Percentiles rank a stretch among this genome's conserved stretches.
phyloP scores from a whole-genome alignment of 306 rosid species.

The Abrus precatorius region DNA sequence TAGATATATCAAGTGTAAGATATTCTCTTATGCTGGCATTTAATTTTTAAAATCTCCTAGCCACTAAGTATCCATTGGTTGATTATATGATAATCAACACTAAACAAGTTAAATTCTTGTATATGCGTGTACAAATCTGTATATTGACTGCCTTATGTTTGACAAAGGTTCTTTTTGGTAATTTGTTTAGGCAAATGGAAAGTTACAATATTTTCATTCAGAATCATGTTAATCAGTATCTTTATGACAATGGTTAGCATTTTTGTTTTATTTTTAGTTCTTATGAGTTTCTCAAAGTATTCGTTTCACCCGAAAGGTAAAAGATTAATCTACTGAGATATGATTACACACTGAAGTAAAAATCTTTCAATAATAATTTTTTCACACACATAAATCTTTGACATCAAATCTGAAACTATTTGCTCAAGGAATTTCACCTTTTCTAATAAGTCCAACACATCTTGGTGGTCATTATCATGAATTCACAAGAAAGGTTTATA shows the following conservation, averaged over 20 bases:
- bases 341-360: background rate
- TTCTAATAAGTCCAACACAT: background rate
- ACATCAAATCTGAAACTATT: background rate
- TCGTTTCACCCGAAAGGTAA: background rate
- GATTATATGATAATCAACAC: background rate
- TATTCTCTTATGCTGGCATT: background rate
- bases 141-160: background rate
- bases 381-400: background rate
- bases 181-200: slow-evolving; percentile 5
- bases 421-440: background rate
- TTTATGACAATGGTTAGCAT: no score
- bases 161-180: background rate
- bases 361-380: background rate
- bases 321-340: no score
- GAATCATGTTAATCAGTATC: no score
- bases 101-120: background rate
- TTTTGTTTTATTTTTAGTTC: no score
- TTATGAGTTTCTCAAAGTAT: background rate
- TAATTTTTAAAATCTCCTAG: background rate
- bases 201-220: background rate
- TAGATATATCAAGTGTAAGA: background rate
- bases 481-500: no score
- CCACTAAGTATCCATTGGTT: background rate
- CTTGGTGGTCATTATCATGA: no score
- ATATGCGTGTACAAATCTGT: background rate